A percentile compares a stretch with the other conserved stretches of the same genome.
These are phyloP conservation scores for Fusarium sacchari DNA, from an alignment of 2,329 filamentous ascomycete species.

Conservation along the genomic window DNA sequence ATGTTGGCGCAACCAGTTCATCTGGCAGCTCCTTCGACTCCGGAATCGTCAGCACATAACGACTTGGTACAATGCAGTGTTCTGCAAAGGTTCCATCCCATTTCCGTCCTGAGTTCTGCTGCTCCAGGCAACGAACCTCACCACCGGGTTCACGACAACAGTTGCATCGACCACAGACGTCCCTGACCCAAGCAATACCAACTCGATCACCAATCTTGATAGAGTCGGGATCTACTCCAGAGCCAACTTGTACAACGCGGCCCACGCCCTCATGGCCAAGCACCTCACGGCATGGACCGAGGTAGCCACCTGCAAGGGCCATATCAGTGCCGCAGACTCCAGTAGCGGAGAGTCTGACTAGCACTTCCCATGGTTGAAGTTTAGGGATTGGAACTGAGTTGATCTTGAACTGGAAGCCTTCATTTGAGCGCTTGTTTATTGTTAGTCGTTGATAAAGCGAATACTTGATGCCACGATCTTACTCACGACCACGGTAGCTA, in stretches of 20 bases:
- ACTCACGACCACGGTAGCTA: background rate
- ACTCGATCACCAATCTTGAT: slow-evolving; percentile 10
- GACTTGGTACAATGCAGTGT: slow-evolving; percentile 49
- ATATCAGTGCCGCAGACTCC: slow-evolving; percentile 36
- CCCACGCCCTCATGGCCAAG: slow-evolving; percentile 39
- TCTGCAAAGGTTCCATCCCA: slow-evolving; percentile 54
- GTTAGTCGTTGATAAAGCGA: background rate
- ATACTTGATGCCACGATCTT: background rate
- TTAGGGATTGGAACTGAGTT: background rate
- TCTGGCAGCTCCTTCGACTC: slow-evolving; percentile 43
- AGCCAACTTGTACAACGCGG: slow-evolving; percentile 7
- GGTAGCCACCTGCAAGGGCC: slow-evolving; percentile 25
- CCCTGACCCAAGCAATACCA: slow-evolving; percentile 32
- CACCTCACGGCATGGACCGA: slow-evolving; percentile 24
- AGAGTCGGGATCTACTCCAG: background rate
- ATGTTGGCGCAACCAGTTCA: slow-evolving; percentile 52
- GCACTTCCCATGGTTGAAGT: slow-evolving; percentile 24
- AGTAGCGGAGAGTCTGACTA: slow-evolving; percentile 22
- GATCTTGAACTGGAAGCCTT: slow-evolving; percentile 1
- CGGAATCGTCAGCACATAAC: slow-evolving; percentile 46
- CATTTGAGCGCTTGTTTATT: slow-evolving; percentile 3
- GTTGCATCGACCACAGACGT: slow-evolving; percentile 49
- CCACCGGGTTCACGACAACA: slow-evolving; percentile 47
- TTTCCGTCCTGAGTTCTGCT: slow-evolving; percentile 47
- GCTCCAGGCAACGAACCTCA: slow-evolving; percentile 50